Conservation (phyloP, 2,329 filamentous ascomycete species). For the Calonectria leucothoes region DNA sequence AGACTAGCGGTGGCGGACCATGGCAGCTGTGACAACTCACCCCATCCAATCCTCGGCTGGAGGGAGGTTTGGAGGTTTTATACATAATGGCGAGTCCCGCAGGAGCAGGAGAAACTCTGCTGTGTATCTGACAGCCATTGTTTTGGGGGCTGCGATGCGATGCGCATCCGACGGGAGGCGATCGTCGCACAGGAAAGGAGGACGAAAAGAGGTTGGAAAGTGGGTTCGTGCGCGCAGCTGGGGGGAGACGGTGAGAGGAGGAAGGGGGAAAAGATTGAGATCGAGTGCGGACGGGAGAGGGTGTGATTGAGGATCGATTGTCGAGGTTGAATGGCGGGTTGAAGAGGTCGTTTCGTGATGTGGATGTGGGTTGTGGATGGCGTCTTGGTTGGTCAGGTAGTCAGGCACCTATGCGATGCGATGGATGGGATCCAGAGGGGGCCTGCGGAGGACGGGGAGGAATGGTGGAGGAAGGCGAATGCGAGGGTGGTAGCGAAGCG, state of each 20-base stretch:
- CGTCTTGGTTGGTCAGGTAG: slow-evolving; percentile 11
- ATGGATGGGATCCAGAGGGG: slow-evolving; percentile 4
- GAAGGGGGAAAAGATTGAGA: neutral
- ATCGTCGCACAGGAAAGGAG: slow-evolving; percentile 32
- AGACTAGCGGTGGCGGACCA: slow-evolving; percentile 28
- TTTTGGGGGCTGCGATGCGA: slow-evolving; percentile 46
- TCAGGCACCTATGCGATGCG: slow-evolving; percentile 22
- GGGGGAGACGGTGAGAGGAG: neutral
- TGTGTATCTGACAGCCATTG: slow-evolving; percentile 76
- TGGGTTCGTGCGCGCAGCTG: slow-evolving; percentile 17
- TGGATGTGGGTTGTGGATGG: slow-evolving; percentile 4
- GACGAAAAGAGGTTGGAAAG: slow-evolving; percentile 13
- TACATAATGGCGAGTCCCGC: slow-evolving; percentile 84
- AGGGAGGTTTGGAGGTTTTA: slow-evolving; percentile 82
- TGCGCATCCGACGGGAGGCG: slow-evolving; percentile 50
- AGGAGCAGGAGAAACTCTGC: slow-evolving; percentile 81
- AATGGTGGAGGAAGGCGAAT: slow-evolving; percentile 10
- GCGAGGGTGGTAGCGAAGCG: slow-evolving; percentile 11
- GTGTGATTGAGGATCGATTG: slow-evolving; percentile 6
- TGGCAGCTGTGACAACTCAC: slow-evolving; percentile 60
- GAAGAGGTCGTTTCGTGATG: slow-evolving; percentile 3
- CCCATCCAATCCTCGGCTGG: slow-evolving; percentile 97
- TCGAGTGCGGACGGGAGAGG: neutral
- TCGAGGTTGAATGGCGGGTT: neutral
- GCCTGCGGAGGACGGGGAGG: neutral